Evolutionary conservation across 805 yeast species (phyloP).

Genomic region (Saccharomycopsis microspora): DNA sequence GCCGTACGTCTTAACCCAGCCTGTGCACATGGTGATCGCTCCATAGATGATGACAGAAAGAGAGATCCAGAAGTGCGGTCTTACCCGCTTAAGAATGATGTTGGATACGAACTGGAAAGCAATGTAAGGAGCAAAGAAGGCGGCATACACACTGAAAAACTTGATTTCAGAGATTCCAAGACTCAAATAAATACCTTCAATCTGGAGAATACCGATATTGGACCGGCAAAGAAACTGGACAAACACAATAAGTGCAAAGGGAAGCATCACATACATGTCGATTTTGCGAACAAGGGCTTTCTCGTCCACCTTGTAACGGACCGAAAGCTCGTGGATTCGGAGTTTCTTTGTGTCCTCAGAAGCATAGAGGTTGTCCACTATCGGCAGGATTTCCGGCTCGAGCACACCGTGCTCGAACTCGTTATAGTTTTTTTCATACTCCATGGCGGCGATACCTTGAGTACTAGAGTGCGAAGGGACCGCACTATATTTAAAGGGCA

Average conservation of each 20-base stretch:
- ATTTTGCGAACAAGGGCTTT: slow-evolving; percentile 45
- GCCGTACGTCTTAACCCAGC: slow-evolving; percentile 46
- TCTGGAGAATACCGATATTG: slow-evolving; percentile 69
- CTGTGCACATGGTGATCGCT: slow-evolving; percentile 53
- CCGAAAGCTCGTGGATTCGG: slow-evolving; percentile 18
- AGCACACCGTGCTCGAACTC: not conserved
- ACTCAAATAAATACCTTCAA: slow-evolving; percentile 53
- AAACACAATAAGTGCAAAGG: slow-evolving; percentile 57
- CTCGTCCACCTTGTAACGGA: slow-evolving; percentile 38
- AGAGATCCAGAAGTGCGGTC: slow-evolving; percentile 57
- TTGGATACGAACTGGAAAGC: slow-evolving; percentile 55
- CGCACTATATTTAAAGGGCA: too few species aligned
- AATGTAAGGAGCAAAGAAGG: slow-evolving; percentile 63
- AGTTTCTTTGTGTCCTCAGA: slow-evolving; percentile 9
- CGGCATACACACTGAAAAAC: slow-evolving; percentile 51
- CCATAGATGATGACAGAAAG: slow-evolving; percentile 51
- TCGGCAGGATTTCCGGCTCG: not conserved
- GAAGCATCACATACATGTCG: slow-evolving; percentile 54
- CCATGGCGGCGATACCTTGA: not conserved
- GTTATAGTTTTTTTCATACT: not conserved
- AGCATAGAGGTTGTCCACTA: slow-evolving; percentile 3
- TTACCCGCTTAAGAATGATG: slow-evolving; percentile 41
- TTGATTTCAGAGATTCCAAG: slow-evolving; percentile 43
- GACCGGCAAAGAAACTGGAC: slow-evolving; percentile 73
- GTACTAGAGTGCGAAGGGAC: too few species aligned